Percentiles rank a stretch among this genome's conserved stretches.
Conservation (phyloP, 2,329 filamentous ascomycete species). For the Meredithiella fracta region DNA sequence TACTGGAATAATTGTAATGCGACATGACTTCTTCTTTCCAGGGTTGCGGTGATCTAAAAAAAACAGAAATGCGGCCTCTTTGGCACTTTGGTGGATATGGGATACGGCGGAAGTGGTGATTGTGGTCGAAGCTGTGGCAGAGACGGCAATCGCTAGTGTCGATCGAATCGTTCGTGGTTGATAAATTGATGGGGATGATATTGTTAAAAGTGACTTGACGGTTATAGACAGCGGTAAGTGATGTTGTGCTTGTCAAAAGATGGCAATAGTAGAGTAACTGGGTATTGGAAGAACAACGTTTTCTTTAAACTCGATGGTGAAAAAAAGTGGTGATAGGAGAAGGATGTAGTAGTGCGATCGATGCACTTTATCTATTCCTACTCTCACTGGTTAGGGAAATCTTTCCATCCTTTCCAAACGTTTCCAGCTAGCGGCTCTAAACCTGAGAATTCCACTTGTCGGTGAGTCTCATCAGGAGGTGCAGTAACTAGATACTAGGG, state of each 20-base stretch:
- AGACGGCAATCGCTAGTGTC: neutral
- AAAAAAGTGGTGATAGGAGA: neutral
- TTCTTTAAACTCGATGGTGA: no score
- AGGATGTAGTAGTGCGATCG: neutral
- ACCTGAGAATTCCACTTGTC: neutral
- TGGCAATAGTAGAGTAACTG: no score
- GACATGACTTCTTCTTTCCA: conserved; percentile 31
- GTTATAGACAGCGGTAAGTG: no score
- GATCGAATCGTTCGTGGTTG: no score
- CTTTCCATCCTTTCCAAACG: neutral
- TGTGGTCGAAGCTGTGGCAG: neutral
- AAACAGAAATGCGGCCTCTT: conserved; percentile 11
- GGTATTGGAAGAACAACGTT: no score
- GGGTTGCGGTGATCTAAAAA: conserved; percentile 2
- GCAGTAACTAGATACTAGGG: neutral
- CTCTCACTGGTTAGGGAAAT: neutral
- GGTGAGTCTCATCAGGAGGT: neutral
- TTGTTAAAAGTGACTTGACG: neutral
- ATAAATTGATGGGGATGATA: neutral
- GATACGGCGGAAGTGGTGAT: neutral
- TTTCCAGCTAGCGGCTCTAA: neutral
- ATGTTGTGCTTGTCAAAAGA: no score
- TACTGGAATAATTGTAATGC: conserved; percentile 55
- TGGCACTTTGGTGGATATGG: conserved; percentile 4
- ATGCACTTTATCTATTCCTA: neutral